Evolutionary conservation across 2,329 filamentous ascomycete species (phyloP), one percentile per base, ranked within the genome.

Genomic region (Paraphaeosphaeria minitans): DNA sequence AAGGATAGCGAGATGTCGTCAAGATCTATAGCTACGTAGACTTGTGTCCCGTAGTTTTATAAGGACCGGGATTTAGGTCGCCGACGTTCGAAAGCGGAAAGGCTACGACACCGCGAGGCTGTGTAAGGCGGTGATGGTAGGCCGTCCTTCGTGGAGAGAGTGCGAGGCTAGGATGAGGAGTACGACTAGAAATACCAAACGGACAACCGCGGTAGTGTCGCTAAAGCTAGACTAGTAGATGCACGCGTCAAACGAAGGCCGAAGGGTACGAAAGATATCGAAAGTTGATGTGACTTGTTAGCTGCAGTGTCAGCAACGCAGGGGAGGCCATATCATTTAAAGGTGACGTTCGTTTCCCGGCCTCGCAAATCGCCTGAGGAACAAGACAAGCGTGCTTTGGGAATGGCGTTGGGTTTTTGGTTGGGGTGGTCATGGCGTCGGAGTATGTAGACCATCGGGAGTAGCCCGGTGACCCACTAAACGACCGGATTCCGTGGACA

Each of bases 391-490:
- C 31, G 55, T 58, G 52, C 53, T 62, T 53, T 60, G 62, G 57
- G 55, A 48, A 47, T 56, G 12, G 54, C 29, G 55, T 62, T 58
- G 54, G 60, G 54, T n/a, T n/a, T n/a, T n/a, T n/a, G n/a, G 49
- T 54, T 60, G 54, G 37, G 55, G 43, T 56, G 56, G 56, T 56
- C 55, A 55, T 50, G 33, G 58, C 54, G 53, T 58, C 58, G 63
- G 62, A 64, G 33, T 60, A 51, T 51, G 48, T 37, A 33, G 35
- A 63, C 24, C 24, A 27, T 27, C 24, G 24, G 24, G 24, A 27
- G 56, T 53, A 55, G 53, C 58, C 60, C 59, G 59, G 60, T 53
- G 60, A 63, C 45, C 50, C 58, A 61, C 37, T 39, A 5, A n/a
- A n/a, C 46, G 53, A 49, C 63, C 61, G 60, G 62, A 53, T 24